These are phyloP conservation scores for Draba incana DNA, from an alignment of 345 rosid genomes.

Conservation along the genomic window DNA sequence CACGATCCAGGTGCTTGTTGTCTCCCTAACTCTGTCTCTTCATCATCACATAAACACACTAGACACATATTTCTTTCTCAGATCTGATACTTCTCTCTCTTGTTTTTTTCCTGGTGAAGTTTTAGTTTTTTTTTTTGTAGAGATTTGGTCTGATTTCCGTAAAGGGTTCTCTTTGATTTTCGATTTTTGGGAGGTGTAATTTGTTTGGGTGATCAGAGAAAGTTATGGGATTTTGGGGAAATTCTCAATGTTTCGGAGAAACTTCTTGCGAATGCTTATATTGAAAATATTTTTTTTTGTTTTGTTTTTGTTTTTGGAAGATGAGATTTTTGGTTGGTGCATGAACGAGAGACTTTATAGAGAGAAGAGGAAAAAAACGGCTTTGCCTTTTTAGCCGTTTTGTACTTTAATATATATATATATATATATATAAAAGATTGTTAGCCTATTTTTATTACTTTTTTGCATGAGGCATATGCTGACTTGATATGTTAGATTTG, in stretches of 20 bases:
- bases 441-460: slow-evolving; percentile 1
- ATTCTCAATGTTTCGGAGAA: slow-evolving; percentile 25
- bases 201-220: background rate
- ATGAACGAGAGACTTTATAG: slow-evolving; percentile 35
- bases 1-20: slow-evolving; percentile 79
- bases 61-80: slow-evolving; percentile 54
- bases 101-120: background rate
- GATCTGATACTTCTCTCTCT: slow-evolving; percentile 23
- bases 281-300: slow-evolving; percentile 2
- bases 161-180: no score
- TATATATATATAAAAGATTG: no score
- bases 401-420: background rate
- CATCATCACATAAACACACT: slow-evolving; percentile 55
- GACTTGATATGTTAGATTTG: slow-evolving; percentile 21
- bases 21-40: slow-evolving; percentile 70
- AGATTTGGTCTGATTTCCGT: background rate
- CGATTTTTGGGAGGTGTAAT: no score
- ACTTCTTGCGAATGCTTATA: slow-evolving; percentile 28
- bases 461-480: slow-evolving; percentile 9
- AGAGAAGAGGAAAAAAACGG: slow-evolving; percentile 30
- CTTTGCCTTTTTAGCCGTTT: slow-evolving; percentile 26
- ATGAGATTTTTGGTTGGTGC: slow-evolving; percentile 30
- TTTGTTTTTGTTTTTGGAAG: background rate
- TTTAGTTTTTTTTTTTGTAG: background rate
- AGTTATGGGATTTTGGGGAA: background rate